phyloP scores from a whole-genome alignment of 1,284 basidiomycete genomes.

The Ustilago sp. region DNA sequence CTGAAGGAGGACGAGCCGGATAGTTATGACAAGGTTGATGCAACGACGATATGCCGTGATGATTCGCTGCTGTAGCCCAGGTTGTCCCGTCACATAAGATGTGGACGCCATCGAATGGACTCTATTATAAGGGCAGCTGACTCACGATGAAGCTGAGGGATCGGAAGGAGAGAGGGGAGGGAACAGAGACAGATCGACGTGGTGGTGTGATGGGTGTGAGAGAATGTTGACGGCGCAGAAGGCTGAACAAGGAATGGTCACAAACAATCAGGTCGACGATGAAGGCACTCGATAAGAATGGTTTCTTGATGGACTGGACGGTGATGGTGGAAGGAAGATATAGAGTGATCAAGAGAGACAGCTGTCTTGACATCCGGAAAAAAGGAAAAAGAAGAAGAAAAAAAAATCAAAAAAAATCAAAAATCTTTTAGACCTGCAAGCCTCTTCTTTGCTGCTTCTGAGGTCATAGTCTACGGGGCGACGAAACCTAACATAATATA shows the following conservation, averaged over 20 bases:
- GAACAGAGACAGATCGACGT: not conserved
- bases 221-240: not conserved
- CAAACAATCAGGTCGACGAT: not conserved
- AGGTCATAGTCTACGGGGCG: not conserved
- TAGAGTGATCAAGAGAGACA: not conserved
- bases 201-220: not conserved
- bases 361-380: not conserved
- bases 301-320: not conserved
- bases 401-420: no score
- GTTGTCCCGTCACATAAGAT: conserved; percentile 26
- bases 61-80: conserved; percentile 25
- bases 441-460: not conserved
- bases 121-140: conserved; percentile 22
- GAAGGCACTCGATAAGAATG: not conserved
- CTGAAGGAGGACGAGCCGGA: conserved; percentile 24
- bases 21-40: conserved; percentile 47
- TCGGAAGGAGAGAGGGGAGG: not conserved
- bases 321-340: not conserved
- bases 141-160: not conserved
- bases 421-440: no score
- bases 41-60: conserved; percentile 11
- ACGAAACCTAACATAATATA: not conserved
- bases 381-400: not conserved
- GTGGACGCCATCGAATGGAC: conserved; percentile 16
- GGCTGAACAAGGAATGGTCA: not conserved